Conservation (phyloP, 495 filamentous ascomycete genomes). For the Xylaria intraflava region DNA sequence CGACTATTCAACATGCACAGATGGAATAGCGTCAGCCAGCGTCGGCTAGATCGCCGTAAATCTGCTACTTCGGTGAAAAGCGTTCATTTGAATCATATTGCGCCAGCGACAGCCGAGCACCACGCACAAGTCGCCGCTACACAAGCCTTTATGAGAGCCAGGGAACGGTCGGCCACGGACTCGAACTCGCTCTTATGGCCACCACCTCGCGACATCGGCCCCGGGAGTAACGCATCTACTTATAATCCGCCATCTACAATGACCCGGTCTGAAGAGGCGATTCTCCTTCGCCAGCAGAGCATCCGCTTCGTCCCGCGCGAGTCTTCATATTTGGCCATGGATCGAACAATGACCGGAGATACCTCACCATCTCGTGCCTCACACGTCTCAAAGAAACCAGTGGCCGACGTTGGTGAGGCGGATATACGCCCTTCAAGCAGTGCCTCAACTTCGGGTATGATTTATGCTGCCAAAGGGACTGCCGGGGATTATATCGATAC, state of each 20-base stretch:
- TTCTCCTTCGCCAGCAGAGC: constrained; percentile 41
- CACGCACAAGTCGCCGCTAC: constrained; percentile 65
- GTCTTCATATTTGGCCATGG: background rate
- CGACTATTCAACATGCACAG: constrained; percentile 15
- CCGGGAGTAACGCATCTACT: background rate
- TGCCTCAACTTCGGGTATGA: constrained; percentile 30
- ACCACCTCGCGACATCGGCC: constrained; percentile 12
- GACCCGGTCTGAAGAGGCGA: constrained; percentile 2
- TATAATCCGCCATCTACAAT: background rate
- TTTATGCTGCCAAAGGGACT: constrained; percentile 25
- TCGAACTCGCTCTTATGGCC: constrained; percentile 23
- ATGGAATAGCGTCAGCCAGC: constrained; percentile 27
- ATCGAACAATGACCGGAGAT: background rate
- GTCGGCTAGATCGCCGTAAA: constrained; percentile 51
- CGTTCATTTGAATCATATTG: constrained; percentile 41
- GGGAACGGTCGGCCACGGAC: constrained; percentile 30
- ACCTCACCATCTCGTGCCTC: background rate
- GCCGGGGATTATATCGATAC: constrained; percentile 32
- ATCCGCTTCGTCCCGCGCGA: constrained; percentile 48
- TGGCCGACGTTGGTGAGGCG: background rate
- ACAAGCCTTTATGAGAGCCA: constrained; percentile 56
- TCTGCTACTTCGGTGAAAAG: constrained; percentile 56
- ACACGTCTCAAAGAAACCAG: background rate
- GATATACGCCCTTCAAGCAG: constrained; percentile 21
- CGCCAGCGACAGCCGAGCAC: constrained; percentile 49